phyloP scores from a whole-genome alignment of 352 stramenopile species.

The Phytophthora cryptogea region DNA sequence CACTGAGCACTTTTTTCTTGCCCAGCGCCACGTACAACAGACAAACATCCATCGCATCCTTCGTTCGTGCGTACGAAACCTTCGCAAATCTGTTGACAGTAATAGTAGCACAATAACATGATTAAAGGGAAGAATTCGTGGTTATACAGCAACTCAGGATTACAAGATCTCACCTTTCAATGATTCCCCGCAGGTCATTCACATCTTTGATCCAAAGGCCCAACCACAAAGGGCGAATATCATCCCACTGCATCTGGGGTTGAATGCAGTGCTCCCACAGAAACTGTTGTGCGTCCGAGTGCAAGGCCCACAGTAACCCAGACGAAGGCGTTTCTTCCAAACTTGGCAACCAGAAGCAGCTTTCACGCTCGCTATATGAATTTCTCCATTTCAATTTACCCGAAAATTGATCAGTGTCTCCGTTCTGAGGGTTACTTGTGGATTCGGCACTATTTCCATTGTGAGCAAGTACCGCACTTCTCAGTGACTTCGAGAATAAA shows the following conservation, averaged over 20 bases:
- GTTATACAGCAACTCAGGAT: neutral
- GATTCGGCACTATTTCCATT: neutral
- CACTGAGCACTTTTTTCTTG: conserved; percentile 78
- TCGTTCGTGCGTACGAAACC: conserved; percentile 60
- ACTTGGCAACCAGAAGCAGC: conserved; percentile 17
- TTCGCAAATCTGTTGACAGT: conserved; percentile 59
- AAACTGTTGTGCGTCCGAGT: conserved; percentile 83
- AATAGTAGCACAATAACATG: conserved; percentile 1
- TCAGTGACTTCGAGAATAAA: conserved; percentile 66
- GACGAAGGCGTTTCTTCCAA: conserved; percentile 71
- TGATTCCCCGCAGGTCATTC: conserved; percentile 62
- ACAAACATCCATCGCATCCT: conserved; percentile 77
- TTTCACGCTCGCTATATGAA: conserved; percentile 26
- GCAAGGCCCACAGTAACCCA: conserved; percentile 77
- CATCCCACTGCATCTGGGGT: conserved; percentile 61
- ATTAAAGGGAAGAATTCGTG: neutral
- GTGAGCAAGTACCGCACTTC: conserved; percentile 41
- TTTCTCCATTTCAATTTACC: conserved; percentile 26
- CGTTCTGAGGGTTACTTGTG: conserved; percentile 31
- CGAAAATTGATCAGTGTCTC: conserved; percentile 15
- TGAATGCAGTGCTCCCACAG: conserved; percentile 71
- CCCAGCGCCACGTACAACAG: conserved; percentile 79
- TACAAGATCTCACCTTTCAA: conserved; percentile 57
- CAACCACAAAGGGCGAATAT: conserved; percentile 70
- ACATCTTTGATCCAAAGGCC: conserved; percentile 84